Conservation (phyloP, 192 early-diverging fungal genomes). For the Neocallimastix lanati region DNA sequence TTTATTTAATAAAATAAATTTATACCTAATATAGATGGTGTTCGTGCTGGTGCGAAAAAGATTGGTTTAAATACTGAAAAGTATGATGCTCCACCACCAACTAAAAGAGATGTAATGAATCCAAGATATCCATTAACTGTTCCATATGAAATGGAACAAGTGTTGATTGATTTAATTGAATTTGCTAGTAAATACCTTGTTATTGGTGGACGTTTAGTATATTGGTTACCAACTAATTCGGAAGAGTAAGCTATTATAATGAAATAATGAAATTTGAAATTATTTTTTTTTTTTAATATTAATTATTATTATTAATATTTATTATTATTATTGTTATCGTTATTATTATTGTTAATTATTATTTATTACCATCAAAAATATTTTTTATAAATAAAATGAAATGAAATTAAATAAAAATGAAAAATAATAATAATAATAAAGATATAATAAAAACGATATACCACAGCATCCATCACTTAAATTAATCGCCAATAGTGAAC, state of each 20-base stretch:
- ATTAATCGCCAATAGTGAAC: slow-evolving; percentile 78
- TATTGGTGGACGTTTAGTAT: slow-evolving; percentile 71
- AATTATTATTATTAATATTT: too few species aligned
- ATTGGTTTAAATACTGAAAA: slow-evolving; percentile 44
- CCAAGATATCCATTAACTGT: slow-evolving; percentile 71
- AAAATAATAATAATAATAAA: neutral
- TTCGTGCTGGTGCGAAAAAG: slow-evolving; percentile 87
- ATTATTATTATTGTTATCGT: too few species aligned
- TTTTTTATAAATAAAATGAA: neutral
- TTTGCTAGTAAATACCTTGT: slow-evolving; percentile 65
- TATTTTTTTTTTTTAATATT: too few species aligned
- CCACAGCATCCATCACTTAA: slow-evolving; percentile 65
- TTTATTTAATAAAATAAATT: too few species aligned
- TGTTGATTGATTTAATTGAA: slow-evolving; percentile 61
- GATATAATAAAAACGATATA: slow-evolving; percentile 53
- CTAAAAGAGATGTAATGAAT: slow-evolving; percentile 11
- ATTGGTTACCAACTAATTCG: slow-evolving; percentile 86
- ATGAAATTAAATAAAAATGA: neutral
- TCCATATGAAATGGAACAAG: slow-evolving; percentile 86
- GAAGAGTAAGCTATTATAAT: slow-evolving; percentile 39
- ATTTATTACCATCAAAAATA: neutral
- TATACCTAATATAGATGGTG: too few species aligned
- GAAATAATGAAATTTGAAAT: too few species aligned
- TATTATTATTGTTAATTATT: neutral
- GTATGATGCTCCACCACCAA: slow-evolving; percentile 14